Evolutionary conservation across 805 yeast genomes (phyloP), one percentile per base, ranked within the genome.

Genomic region (Cyberlindnera saturnus): DNA sequence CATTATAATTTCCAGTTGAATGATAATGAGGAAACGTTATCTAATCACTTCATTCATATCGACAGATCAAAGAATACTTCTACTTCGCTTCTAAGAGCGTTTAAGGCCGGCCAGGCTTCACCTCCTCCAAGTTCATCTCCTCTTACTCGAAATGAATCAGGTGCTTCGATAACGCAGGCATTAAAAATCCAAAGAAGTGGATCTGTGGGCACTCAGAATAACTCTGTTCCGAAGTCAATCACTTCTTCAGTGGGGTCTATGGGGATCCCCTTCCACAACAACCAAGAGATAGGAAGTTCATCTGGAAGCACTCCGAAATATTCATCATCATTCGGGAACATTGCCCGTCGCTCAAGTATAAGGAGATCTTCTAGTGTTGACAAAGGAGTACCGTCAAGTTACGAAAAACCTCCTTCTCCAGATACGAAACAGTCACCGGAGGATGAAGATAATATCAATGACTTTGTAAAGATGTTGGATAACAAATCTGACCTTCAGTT

Each of bases 271-370:
- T 51, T 31, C 45, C 61, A 31, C 18, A 40, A 34, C 13, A 34
- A 43, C 15, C 40, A 36, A 32, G 34, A 38, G 17, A 6, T 34
- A 7, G 61, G 64, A 32, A 62, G 66, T 32, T 63, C 66, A 39
- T 69, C 70, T 57, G 73, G 64, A 5, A 57, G 70, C 20, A 67
- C 81, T 0, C 82, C 86, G 2, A 71, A 80, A 49, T 83, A 81
- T 50, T 75, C 86, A 3, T 79, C 91, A 1, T 81, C 90, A 0
- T 82, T 82, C 60, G 86, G 86, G 0, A 79, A 81, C n/a, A 65
- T 86, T 39, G 71, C 82, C n/a, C 68, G 85, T 18, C 64, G 65
- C 39, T 65, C 76, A 10, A 63, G 71, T 46, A 43, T 65, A 13
- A 62, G 65, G 46, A 56, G 67, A 43, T 60, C 69, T 4, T 63